Conservation (phyloP, 2,329 filamentous ascomycete genomes). For the Paraconiothyrium brasiliense region DNA sequence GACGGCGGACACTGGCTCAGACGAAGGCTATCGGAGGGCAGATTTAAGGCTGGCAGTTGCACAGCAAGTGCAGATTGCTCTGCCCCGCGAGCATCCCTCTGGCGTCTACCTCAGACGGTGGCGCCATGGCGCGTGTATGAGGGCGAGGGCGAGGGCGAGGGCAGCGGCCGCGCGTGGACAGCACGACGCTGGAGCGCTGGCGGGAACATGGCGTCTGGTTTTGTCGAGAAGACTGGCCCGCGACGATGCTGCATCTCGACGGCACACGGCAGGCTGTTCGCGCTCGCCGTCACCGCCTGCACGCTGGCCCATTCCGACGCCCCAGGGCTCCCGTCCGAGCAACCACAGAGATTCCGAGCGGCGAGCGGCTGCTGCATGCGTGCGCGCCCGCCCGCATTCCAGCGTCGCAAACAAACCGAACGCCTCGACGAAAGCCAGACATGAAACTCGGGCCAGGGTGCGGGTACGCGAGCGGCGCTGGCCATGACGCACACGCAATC, state of each 20-base stretch:
- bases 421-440: background rate
- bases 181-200: background rate
- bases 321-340: conserved; percentile 23
- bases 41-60: background rate
- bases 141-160: no score
- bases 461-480: conserved; percentile 1
- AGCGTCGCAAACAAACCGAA: conserved; percentile 27
- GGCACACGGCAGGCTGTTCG: conserved; percentile 9
- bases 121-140: background rate
- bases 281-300: background rate
- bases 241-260: background rate
- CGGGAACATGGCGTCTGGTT: background rate
- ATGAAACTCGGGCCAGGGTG: background rate
- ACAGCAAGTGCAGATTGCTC: background rate
- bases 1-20: background rate
- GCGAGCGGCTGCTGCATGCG: background rate
- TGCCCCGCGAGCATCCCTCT: background rate
- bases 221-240: background rate
- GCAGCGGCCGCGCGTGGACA: no score
- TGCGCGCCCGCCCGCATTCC: conserved; percentile 34
- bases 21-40: background rate
- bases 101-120: background rate
- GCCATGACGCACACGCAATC: conserved; percentile 7
- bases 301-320: conserved; percentile 21
- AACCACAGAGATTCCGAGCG: background rate